A percentile compares a stretch with the other conserved stretches of the same genome.
Conservation (phyloP, 2,329 filamentous ascomycete genomes). For the Xylaria multiplex region DNA sequence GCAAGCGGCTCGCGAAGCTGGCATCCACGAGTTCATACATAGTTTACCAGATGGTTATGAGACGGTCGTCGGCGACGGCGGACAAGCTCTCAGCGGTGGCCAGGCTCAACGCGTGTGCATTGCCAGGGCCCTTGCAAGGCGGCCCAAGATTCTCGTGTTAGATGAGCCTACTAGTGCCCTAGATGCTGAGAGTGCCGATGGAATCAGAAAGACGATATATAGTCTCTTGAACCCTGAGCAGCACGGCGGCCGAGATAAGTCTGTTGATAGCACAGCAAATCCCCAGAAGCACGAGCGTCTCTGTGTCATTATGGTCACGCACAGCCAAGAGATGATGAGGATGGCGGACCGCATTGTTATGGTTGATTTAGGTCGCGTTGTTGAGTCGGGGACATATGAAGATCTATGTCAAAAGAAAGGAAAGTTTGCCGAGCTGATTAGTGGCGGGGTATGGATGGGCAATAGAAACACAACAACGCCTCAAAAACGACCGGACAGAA, state of each 20-base stretch:
- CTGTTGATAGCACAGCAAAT: neutral
- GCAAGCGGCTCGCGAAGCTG: constrained; percentile 65
- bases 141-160: constrained; percentile 77
- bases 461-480: constrained; percentile 5
- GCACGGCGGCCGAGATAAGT: neutral
- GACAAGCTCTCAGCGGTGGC: constrained; percentile 78
- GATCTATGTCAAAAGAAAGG: constrained; percentile 62
- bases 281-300: constrained; percentile 50
- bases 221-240: constrained; percentile 55
- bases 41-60: constrained; percentile 77
- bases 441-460: constrained; percentile 41
- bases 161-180: constrained; percentile 89
- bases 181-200: constrained; percentile 73
- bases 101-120: constrained; percentile 86
- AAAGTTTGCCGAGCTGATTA: constrained; percentile 58
- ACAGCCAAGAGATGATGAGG: constrained; percentile 86
- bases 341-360: constrained; percentile 79
- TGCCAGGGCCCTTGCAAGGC: constrained; percentile 78
- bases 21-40: constrained; percentile 79
- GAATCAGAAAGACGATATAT: constrained; percentile 71
- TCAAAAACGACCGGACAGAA: neutral
- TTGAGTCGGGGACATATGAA: constrained; percentile 73
- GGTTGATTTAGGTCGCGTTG: constrained; percentile 72
- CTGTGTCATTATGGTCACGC: constrained; percentile 84
- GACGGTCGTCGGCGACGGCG: constrained; percentile 81